phyloP scores from a whole-genome alignment of 371 early-diverging fungal genomes.

The Mucor saturninus region DNA sequence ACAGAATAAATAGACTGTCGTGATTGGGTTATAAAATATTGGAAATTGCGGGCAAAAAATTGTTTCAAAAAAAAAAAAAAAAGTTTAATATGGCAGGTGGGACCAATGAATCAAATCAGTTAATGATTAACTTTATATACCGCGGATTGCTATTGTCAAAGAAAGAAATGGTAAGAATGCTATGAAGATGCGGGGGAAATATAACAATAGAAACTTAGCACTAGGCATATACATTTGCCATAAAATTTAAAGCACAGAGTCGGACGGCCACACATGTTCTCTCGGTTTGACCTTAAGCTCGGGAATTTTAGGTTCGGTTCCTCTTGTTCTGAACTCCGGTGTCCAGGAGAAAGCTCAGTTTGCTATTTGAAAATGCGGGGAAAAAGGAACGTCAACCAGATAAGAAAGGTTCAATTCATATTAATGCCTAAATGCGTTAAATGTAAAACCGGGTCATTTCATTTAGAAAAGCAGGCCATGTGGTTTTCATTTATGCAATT shows the following conservation, averaged over 20 bases:
- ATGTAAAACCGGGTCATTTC: neutral
- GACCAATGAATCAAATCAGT: slow-evolving; percentile 2
- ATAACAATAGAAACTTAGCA: neutral
- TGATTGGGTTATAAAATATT: neutral
- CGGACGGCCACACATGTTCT: neutral
- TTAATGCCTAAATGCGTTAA: neutral
- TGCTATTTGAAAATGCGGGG: neutral
- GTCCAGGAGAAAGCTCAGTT: neutral
- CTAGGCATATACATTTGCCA: neutral
- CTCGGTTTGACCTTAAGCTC: neutral
- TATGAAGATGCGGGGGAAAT: neutral
- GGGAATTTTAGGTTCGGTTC: slow-evolving; percentile 1
- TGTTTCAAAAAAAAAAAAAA: neutral
- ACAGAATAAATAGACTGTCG: too few species aligned
- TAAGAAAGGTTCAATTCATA: neutral
- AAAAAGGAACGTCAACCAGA: neutral
- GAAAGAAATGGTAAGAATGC: neutral
- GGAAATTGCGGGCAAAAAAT: slow-evolving; percentile 3
- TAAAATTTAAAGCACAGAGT: neutral
- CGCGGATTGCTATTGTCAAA: too few species aligned
- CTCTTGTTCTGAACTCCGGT: neutral
- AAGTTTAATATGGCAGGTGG: neutral
- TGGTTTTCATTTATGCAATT: neutral
- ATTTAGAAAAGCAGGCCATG: too few species aligned
- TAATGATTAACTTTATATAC: neutral